Base-by-base conservation (phyloP, 1,284 basidiomycete species). In the Neotropicomus parvogracilis region DNA sequence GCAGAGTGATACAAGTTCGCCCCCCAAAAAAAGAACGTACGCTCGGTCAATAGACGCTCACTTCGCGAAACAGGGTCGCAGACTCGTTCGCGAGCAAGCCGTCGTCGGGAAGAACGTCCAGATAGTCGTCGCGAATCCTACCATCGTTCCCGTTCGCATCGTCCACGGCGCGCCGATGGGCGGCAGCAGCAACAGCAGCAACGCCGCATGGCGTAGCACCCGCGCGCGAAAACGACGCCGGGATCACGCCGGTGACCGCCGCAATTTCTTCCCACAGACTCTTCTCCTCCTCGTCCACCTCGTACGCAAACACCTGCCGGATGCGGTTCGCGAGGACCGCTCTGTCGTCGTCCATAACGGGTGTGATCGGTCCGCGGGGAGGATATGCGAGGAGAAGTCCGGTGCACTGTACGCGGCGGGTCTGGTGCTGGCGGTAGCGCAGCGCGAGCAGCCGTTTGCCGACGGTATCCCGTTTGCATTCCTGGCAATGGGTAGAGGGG, bases 241-340 rank as follows among this genome's bases (percentile, higher is more conserved):
- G 50, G 17, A 47, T 50, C 0, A 33, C 43, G 8, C 52, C 55
- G 0, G 63, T 66, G 29, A 46, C 54, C 19, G 55, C 61, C 26
- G 59, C 54, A 17, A 67, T 51, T 38, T 65, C 63, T 17, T 59
- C 58, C 63, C 65, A 68, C 12, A 67, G 41, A 37, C 43, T 50
- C 33, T 52, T 58, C 40, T 67, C 63, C 13, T 68, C 61, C 0
- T 63, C 65, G 32, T 64, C 53, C 21, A 54, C 40, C 12, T 52
- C 64, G 16, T 57, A 59, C 32, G 47, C 42, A 40, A 53, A 58
- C 24, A 11, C 45, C 38, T 63, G 55, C 0, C 57, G 50, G 16
- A 52, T 46, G 6, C 48, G 50, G 17, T 29, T 31, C 0, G 54
- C 56, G 2, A 48, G 44, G 20, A 36, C 29, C 26, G 58, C 36